Evolutionary conservation across 768 basidiomycete genomes (phyloP).

Genomic region (Phylloporus arenicola): DNA sequence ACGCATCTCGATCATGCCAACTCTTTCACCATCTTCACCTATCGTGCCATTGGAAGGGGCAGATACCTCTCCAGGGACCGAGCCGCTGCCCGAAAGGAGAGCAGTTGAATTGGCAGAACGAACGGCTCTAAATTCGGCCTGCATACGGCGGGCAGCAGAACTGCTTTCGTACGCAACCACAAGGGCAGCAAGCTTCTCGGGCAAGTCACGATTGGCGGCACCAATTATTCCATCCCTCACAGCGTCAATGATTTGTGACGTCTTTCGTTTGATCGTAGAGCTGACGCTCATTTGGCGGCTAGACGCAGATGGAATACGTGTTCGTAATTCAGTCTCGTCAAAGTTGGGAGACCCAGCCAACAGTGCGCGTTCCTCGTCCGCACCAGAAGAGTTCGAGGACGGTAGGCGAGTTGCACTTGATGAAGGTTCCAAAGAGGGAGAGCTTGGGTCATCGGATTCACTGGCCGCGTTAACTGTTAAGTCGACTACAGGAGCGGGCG

Average conservation of each 20-base stretch:
- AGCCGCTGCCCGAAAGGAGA: neutral
- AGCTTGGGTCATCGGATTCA: conserved; percentile 27
- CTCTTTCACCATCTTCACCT: conserved; percentile 19
- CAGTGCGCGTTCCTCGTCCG: conserved; percentile 68
- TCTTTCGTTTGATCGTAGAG: conserved; percentile 61
- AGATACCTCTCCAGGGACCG: neutral
- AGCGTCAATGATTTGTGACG: conserved; percentile 65
- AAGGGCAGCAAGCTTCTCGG: conserved; percentile 63
- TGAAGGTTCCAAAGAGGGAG: conserved; percentile 33
- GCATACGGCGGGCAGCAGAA: conserved; percentile 56
- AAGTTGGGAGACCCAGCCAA: conserved; percentile 34
- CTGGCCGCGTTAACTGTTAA: conserved; percentile 58
- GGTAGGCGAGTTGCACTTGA: conserved; percentile 23
- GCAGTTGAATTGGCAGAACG: conserved; percentile 11
- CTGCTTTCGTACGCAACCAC: conserved; percentile 68
- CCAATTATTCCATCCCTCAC: conserved; percentile 36
- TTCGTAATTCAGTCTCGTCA: conserved; percentile 51
- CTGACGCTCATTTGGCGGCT: conserved; percentile 39
- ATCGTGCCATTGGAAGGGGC: conserved; percentile 26
- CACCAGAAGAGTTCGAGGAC: conserved; percentile 40
- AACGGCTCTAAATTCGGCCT: conserved; percentile 53
- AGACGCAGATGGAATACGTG: conserved; percentile 27
- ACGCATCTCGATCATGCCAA: conserved; percentile 43
- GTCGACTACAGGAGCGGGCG: conserved; percentile 46
- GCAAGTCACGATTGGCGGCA: conserved; percentile 32